Evolutionary conservation across 768 basidiomycete genomes (phyloP).

Genomic region (Nidularia pulvinata): DNA sequence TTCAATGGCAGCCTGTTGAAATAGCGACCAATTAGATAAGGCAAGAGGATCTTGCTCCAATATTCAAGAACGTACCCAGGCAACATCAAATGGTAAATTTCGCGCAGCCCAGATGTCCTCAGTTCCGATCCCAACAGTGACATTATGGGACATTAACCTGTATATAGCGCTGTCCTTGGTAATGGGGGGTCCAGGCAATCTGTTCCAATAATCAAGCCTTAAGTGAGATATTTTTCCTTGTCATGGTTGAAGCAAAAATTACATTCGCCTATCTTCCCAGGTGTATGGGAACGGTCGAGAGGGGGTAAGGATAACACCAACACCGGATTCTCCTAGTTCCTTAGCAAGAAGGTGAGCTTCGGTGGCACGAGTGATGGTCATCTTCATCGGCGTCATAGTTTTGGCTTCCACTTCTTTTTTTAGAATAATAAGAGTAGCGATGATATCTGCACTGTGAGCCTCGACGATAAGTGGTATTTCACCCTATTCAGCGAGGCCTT

Average conservation of each 20-base stretch:
- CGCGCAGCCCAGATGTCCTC: conserved; percentile 71
- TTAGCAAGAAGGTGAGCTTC: conserved; percentile 73
- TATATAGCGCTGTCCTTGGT: conserved; percentile 53
- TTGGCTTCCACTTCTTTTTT: conserved; percentile 60
- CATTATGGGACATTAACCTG: conserved; percentile 65
- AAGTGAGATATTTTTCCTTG: not conserved
- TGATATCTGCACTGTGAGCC: conserved; percentile 78
- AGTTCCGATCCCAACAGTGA: conserved; percentile 67
- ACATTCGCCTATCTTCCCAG: conserved; percentile 78
- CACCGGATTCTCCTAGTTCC: conserved; percentile 51
- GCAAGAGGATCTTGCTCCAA: not conserved
- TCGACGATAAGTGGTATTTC: conserved; percentile 74
- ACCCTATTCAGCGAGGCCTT: conserved; percentile 37
- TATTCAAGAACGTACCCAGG: conserved; percentile 60
- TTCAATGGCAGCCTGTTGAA: conserved; percentile 42
- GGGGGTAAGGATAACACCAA: conserved; percentile 50
- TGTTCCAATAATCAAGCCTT: not conserved
- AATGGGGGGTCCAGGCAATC: conserved; percentile 75
- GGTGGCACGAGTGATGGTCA: conserved; percentile 65
- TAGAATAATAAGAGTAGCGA: conserved; percentile 72
- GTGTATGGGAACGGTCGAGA: conserved; percentile 66
- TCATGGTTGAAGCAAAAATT: conserved; percentile 13
- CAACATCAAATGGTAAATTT: conserved; percentile 77
- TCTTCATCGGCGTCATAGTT: conserved; percentile 37
- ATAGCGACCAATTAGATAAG: not conserved